These are phyloP conservation scores for Apiospora saccharicola DNA, from an alignment of 2,329 filamentous ascomycete species.

Conservation along the genomic window DNA sequence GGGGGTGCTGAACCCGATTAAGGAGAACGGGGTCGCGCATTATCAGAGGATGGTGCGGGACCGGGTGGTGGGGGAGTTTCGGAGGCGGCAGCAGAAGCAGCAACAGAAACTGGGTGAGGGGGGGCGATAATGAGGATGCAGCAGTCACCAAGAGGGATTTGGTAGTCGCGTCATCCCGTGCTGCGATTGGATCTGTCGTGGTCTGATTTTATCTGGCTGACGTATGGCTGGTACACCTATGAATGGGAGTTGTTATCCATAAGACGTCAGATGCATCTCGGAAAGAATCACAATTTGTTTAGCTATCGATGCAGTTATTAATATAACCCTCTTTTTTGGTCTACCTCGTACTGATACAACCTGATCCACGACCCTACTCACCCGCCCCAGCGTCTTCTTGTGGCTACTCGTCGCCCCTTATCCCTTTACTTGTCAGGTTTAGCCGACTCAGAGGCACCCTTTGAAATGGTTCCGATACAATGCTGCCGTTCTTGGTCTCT, in stretches of 20 bases:
- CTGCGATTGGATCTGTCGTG: background rate
- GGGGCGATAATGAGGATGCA: background rate
- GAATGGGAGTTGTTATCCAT: too few species aligned
- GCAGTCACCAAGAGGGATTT: background rate
- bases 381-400: too few species aligned
- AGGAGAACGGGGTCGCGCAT: constrained; percentile 59
- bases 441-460: background rate
- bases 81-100: constrained; percentile 10
- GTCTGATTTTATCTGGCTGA: background rate
- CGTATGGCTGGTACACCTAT: too few species aligned
- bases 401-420: background rate
- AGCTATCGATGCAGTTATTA: too few species aligned
- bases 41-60: constrained; percentile 33
- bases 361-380: background rate
- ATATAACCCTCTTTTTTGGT: too few species aligned
- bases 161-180: background rate
- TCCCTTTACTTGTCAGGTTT: background rate
- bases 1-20: constrained; percentile 61
- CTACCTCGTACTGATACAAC: too few species aligned
- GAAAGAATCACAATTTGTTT: too few species aligned
- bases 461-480: background rate
- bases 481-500: background rate
- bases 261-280: too few species aligned
- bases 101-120: background rate
- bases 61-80: constrained; percentile 35